Percentiles rank a stretch among this genome's conserved stretches.
Evolutionary conservation across 768 basidiomycete species (phyloP).

Genomic region (Hemileccinum impolitum): DNA sequence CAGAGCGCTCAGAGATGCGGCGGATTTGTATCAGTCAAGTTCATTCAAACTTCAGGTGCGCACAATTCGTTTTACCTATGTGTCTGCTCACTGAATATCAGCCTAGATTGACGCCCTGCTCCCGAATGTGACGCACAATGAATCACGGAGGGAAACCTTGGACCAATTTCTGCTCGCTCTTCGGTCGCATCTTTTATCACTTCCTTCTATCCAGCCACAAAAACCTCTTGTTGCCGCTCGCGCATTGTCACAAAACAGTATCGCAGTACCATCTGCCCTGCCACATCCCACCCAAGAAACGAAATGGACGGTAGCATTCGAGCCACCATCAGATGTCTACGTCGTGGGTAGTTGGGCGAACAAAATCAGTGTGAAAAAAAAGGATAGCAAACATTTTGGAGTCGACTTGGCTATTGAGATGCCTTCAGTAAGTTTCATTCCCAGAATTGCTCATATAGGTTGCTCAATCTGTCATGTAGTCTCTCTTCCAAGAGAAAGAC

Average conservation of each 20-base stretch:
- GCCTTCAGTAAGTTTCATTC: conserved; percentile 59
- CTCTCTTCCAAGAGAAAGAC: conserved; percentile 94
- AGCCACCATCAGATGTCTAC: conserved; percentile 70
- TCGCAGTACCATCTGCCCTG: conserved; percentile 64
- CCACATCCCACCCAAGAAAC: conserved; percentile 74
- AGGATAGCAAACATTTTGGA: conserved; percentile 58
- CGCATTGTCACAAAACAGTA: conserved; percentile 46
- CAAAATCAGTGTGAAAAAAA: conserved; percentile 67
- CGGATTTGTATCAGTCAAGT: conserved; percentile 70
- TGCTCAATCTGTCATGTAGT: conserved; percentile 33
- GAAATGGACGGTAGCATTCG: conserved; percentile 87
- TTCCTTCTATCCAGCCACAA: conserved; percentile 55
- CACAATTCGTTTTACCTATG: background rate
- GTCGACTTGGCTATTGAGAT: conserved; percentile 86
- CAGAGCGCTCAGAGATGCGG: conserved; percentile 66
- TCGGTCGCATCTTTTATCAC: conserved; percentile 57
- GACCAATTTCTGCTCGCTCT: conserved; percentile 68
- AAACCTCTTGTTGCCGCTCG: conserved; percentile 68
- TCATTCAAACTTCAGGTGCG: conserved; percentile 82
- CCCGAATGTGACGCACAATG: conserved; percentile 66
- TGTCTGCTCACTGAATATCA: conserved; percentile 9
- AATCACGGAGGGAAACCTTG: conserved; percentile 51
- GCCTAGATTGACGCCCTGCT: conserved; percentile 75
- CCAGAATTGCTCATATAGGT: background rate
- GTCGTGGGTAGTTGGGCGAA: conserved; percentile 88